Percentiles rank a stretch among this genome's conserved stretches.
These are phyloP conservation scores for Peniophora sp. DNA, from an alignment of 1,284 basidiomycete species.

Conservation along the genomic window DNA sequence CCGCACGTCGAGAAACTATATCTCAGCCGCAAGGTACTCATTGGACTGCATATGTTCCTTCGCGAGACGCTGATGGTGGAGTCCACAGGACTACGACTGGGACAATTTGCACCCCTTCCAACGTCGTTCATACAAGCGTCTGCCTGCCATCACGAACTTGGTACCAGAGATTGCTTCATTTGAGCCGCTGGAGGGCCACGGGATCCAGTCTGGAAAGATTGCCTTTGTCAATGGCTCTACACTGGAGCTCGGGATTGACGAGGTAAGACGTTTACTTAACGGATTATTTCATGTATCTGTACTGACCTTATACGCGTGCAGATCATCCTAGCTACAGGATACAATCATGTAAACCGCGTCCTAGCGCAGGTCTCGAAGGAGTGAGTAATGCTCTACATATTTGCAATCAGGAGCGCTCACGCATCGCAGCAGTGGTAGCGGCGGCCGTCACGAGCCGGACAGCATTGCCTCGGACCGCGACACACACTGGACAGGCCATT, in stretches of 20 bases:
- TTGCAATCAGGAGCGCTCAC: too few species aligned
- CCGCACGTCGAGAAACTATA: constrained; percentile 7
- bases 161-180: constrained; percentile 4
- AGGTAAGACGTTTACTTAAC: not conserved
- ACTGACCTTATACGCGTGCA: not conserved
- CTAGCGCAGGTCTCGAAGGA: not conserved
- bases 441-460: not conserved
- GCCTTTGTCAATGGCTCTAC: constrained; percentile 15
- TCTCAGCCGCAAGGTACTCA: constrained; percentile 4
- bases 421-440: not conserved
- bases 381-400: not conserved
- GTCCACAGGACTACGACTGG: constrained; percentile 5
- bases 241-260: constrained; percentile 12
- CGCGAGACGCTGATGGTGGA: not conserved
- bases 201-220: constrained; percentile 8
- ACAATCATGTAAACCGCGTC: not conserved
- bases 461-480: not conserved
- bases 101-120: constrained; percentile 8
- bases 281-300: not conserved
- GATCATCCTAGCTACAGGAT: not conserved
- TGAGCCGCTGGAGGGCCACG: constrained; percentile 8
- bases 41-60: not conserved
- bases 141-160: constrained; percentile 3
- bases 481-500: not conserved
- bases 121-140: constrained; percentile 6